Evolutionary conservation across 495 filamentous ascomycete genomes (phyloP), one percentile per base, ranked within the genome.

Genomic region (Trichoderma reesei): DNA sequence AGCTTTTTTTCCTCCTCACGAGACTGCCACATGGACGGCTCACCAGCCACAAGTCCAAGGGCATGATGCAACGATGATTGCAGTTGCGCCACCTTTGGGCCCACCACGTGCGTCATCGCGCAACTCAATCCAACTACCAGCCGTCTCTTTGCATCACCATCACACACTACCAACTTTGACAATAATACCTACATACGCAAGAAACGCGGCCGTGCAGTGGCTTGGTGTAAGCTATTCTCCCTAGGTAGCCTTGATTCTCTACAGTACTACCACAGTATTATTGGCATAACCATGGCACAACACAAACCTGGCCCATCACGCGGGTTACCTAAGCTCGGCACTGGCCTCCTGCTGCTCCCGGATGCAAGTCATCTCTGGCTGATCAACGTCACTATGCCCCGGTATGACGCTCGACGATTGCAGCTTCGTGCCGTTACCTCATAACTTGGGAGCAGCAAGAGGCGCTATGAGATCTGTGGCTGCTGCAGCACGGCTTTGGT

Each of bases 21-120:
- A 26, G 26, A 26, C 38, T 39, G 11, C 38, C 11, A 39, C 38
- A 39, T 7, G 38, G 6, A 20, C n/a, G n/a, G 2, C 31, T 56
- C 51, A 56, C 51, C 51, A 56, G 51, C 51, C 51, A 56, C 51
- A 56, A 26, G 26, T 26, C 26, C 16, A 31, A 33, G 26, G 6
- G 2, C 26, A 56, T 56, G 51, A 56, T 56, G 51, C 26, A 56
- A 56, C 51, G 26, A 56, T 56, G 51, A 56, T 56, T 56, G 51
- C 9, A 33, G 51, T 56, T n/a, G 20, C 20, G 51, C 51, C 51
- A 56, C 51, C 31, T 26, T 10, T 56, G 51, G 8, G 51, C 51
- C 51, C 51, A n/a, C 51, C 26, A 34, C 10, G 9, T 36, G 51
- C 51, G 51, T 56, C 51, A 56, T 56, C 26, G 51, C 26, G 34